These are phyloP conservation scores for Ceratocystis cubensis DNA, from an alignment of 2,329 filamentous ascomycete genomes.

Conservation along the genomic window DNA sequence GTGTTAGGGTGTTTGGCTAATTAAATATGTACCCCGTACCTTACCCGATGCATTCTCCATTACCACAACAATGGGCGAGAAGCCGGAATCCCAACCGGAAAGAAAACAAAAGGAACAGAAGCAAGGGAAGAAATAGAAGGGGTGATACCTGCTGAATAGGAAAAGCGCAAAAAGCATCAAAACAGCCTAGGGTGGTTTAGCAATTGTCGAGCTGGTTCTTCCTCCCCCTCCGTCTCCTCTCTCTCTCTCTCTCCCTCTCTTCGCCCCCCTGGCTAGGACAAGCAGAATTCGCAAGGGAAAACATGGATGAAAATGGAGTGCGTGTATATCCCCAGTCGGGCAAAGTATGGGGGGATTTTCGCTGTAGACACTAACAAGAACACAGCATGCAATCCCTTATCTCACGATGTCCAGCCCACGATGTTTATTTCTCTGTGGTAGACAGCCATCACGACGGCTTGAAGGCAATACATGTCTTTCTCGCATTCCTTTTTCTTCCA, in stretches of 20 bases:
- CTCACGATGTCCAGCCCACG: neutral
- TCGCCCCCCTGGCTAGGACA: neutral
- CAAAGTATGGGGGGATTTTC: neutral
- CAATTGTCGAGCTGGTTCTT: too few species aligned
- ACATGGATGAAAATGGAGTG: neutral
- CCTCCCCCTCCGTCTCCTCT: too few species aligned
- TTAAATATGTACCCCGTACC: constrained; percentile 4
- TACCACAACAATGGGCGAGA: constrained; percentile 3
- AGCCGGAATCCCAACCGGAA: constrained; percentile 7
- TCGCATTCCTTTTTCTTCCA: neutral
- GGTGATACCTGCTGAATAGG: neutral
- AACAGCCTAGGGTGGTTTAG: neutral
- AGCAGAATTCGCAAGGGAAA: neutral
- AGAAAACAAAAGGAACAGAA: neutral
- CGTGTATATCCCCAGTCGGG: too few species aligned
- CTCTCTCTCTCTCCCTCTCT: too few species aligned
- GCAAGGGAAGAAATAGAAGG: neutral
- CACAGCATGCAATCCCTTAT: neutral
- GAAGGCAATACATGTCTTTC: neutral
- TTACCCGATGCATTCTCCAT: constrained; percentile 2
- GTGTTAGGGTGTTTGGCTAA: neutral
- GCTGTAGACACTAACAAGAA: neutral
- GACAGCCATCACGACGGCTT: too few species aligned
- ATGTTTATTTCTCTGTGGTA: neutral
- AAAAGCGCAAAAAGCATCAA: neutral